Evolutionary conservation across 1,284 basidiomycete genomes (phyloP), one percentile per base, ranked within the genome.

Genomic region (Moniliophthora roreri): DNA sequence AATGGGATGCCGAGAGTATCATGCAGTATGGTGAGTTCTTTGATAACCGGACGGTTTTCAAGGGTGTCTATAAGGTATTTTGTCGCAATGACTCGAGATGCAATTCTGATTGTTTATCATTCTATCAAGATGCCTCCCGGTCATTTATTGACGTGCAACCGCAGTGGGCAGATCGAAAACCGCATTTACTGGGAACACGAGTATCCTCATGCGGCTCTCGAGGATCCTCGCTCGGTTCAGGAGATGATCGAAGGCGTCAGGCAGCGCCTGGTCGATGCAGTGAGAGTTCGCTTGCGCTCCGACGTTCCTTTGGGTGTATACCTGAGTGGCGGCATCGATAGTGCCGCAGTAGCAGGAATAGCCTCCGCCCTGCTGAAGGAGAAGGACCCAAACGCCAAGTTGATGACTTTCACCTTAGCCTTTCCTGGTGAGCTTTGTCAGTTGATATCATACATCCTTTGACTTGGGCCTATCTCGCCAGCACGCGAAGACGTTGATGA

Each of bases 1-100:
- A 59, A 26, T 63, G 62, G 60, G 61, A 63, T 23, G 20, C 60
- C 4, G 57, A 59, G 3, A 62, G 60, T 41, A 61, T 63, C 50
- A 41, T 61, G 1, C 28, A 63, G 26, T 56, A 53, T 32, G 62
- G 60, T 4, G 58, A 62, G 1, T 49, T 50, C 9, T 40, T 39
- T 23, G 62, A 63, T 38, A 54, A 63, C 2, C 53, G 62, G 9
- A 63, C 62, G 0, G 54, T 61, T 2, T 63, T 63, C 48, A 50
- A 57, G 24, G 58, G 59, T 11, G 59, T 60, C 4, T 52, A 45
- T 40, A 60, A 60, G 59, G 59, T 56, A 34, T 15, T 9, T 21
- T 15, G 11, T 13, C 28, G 32, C 10, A 4, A 8, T 3, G 6
- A 15, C 20, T n/a, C n/a, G n/a, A 11, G 16, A 16, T n/a, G n/a